Evolutionary conservation across 352 stramenopile species (phyloP), one percentile per base, ranked within the genome.

Genomic region (Globisporangium radiosum): DNA sequence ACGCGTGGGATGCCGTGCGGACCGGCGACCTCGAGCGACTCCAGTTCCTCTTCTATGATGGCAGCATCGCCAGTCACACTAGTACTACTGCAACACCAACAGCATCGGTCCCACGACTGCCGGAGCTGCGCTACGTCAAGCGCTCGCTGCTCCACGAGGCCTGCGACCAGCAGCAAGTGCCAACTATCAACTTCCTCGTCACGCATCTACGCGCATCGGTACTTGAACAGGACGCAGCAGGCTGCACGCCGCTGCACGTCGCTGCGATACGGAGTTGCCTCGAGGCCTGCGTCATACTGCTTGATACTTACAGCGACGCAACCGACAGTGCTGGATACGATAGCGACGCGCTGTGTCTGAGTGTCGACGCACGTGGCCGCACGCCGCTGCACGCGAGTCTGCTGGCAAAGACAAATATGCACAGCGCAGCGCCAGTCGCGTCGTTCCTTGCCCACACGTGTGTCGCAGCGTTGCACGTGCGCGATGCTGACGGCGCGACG

Each of bases 131-230:
- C 3, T 47, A 72, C 9, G 47, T 85, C 9, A 66, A 62, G 33
- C 59, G 65, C 33, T 76, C 80, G 14, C 48, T 87, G n/a, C 57
- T 90, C 7, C 80, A 88, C 42, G 78, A 90, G 66, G 80, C 78
- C 0, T 86, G 76, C 54, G 62, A 71, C 47, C 55, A 51, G 7
- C 47, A 62, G 9, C 68, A 79, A 4, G 2, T 74, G 5, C 10
- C 42, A 10, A 36, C 75, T 54, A 56, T 74, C 0, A 44, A 62
- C 54, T 81, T 64, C 50, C 51, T 85, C 11, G n/a, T 79, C n/a
- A 63, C 63, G 4, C 69, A 52, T 8, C 45, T 66, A 3, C 17
- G 19, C 5, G 9, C 71, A 2, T 1, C 65, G 2, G 15, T 59
- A 3, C 14, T 56, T 9, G 15, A 47, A 1, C 68, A 75, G 36